These are phyloP conservation scores for Hymenoscyphus infarciens DNA, from an alignment of 2,329 filamentous ascomycete species.

Conservation along the genomic window DNA sequence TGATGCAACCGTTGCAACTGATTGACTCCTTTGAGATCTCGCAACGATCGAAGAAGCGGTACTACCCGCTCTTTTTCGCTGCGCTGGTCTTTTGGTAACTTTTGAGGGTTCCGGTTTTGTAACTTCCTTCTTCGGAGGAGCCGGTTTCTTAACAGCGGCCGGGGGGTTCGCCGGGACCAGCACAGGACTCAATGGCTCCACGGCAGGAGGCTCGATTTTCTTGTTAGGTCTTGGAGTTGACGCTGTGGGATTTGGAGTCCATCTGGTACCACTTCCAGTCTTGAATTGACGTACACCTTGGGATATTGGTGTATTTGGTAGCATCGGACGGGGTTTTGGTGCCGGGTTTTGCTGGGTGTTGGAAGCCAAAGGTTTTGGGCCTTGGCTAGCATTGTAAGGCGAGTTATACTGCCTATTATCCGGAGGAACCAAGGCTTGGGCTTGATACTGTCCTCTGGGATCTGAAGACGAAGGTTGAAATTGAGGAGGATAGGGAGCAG, in stretches of 20 bases:
- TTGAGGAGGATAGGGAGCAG: slow-evolving; percentile 19
- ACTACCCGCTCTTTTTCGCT: slow-evolving; percentile 29
- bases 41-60: slow-evolving; percentile 29
- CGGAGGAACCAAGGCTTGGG: slow-evolving; percentile 22
- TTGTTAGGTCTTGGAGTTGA: slow-evolving; percentile 50
- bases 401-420: slow-evolving; percentile 35
- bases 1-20: slow-evolving; percentile 39
- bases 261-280: slow-evolving; percentile 50
- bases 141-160: slow-evolving; percentile 10
- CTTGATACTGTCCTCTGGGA: slow-evolving; percentile 25
- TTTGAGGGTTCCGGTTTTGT: slow-evolving; percentile 17
- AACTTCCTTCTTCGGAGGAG: slow-evolving; percentile 14
- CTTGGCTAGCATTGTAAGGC: slow-evolving; percentile 33
- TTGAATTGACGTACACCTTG: slow-evolving; percentile 16
- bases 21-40: slow-evolving; percentile 41
- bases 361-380: slow-evolving; percentile 18
- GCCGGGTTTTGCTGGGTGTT: slow-evolving; percentile 7
- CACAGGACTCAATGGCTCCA: slow-evolving; percentile 58
- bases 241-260: slow-evolving; percentile 54
- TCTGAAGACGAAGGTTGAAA: slow-evolving; percentile 19
- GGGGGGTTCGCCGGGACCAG: slow-evolving; percentile 39
- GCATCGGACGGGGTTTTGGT: slow-evolving; percentile 19
- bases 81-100: slow-evolving; percentile 14
- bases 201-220: slow-evolving; percentile 49
- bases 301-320: slow-evolving; percentile 30